These are phyloP conservation scores for Heliosperma pusillum DNA, from an alignment of 148 eudicot species.

Conservation along the genomic window DNA sequence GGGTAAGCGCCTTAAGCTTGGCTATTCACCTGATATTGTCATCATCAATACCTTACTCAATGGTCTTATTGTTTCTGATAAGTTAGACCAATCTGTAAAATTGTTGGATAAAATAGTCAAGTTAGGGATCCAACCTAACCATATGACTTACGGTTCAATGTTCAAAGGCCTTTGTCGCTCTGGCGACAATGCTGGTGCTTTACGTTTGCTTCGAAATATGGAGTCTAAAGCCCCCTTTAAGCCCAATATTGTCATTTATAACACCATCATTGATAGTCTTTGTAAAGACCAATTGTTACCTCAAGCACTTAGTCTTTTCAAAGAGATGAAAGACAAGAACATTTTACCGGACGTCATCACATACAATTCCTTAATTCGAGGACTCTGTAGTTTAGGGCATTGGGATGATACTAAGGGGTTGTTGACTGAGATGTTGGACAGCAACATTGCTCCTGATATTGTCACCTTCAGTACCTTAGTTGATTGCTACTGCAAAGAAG, in stretches of 20 bases:
- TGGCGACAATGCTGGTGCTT: neutral
- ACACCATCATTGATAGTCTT: neutral
- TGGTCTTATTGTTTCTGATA: neutral
- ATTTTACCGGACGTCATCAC: neutral
- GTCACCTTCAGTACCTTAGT: too few relatives aligned
- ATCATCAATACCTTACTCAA: neutral
- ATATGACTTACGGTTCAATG: neutral
- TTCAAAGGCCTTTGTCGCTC: neutral
- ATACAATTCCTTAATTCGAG: constrained; percentile 1
- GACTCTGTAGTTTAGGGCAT: constrained; percentile 12
- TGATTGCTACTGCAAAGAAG: too few relatives aligned
- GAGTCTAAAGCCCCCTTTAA: neutral
- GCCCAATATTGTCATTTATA: neutral
- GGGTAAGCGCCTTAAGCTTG: neutral
- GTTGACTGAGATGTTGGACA: too few relatives aligned
- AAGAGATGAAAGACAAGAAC: too few relatives aligned
- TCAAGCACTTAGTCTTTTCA: neutral
- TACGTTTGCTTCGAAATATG: neutral
- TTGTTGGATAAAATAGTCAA: neutral
- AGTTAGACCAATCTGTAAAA: neutral
- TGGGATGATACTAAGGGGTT: too few relatives aligned
- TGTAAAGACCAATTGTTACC: neutral
- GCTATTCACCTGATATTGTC: neutral
- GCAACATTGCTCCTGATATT: too few relatives aligned
- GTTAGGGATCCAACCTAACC: neutral